Percentiles rank a stretch among this genome's conserved stretches.
These are phyloP conservation scores for Serendipita sp. DNA, from an alignment of 768 basidiomycete species.

Conservation along the genomic window DNA sequence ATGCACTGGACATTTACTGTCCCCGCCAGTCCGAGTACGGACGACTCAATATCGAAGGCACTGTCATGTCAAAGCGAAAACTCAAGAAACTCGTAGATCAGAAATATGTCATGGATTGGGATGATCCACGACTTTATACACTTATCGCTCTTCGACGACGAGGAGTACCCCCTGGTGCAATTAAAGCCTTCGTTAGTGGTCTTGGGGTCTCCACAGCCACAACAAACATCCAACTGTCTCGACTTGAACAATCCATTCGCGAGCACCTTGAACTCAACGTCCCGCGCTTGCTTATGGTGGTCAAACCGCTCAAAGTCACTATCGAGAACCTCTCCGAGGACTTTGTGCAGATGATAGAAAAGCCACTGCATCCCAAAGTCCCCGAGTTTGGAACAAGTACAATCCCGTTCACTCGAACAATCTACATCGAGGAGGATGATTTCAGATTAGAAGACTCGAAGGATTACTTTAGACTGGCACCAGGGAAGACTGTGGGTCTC, in stretches of 20 bases:
- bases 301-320: constrained; percentile 77
- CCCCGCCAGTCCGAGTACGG: constrained; percentile 96
- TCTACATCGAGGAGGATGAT: constrained; percentile 89
- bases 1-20: constrained; percentile 93
- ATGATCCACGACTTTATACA: constrained; percentile 94
- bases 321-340: constrained; percentile 86
- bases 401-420: constrained; percentile 71
- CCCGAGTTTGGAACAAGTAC: constrained; percentile 68
- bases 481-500: constrained; percentile 92
- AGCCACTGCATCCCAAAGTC: constrained; percentile 87
- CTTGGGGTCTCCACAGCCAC: constrained; percentile 84
- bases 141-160: constrained; percentile 89
- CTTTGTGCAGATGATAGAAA: constrained; percentile 68
- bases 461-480: constrained; percentile 95
- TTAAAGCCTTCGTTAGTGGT: constrained; percentile 79
- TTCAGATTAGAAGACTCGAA: constrained; percentile 83
- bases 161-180: constrained; percentile 92
- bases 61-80: constrained; percentile 94
- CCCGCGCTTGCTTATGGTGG: constrained; percentile 80
- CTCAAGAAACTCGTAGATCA: constrained; percentile 77
- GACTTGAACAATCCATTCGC: constrained; percentile 82
- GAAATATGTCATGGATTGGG: constrained; percentile 80
- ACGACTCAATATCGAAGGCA: constrained; percentile 80
- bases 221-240: constrained; percentile 69
- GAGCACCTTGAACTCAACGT: constrained; percentile 79